These are phyloP conservation scores for Achaetomiella virescens DNA, from an alignment of 495 filamentous ascomycete species.

Conservation along the genomic window DNA sequence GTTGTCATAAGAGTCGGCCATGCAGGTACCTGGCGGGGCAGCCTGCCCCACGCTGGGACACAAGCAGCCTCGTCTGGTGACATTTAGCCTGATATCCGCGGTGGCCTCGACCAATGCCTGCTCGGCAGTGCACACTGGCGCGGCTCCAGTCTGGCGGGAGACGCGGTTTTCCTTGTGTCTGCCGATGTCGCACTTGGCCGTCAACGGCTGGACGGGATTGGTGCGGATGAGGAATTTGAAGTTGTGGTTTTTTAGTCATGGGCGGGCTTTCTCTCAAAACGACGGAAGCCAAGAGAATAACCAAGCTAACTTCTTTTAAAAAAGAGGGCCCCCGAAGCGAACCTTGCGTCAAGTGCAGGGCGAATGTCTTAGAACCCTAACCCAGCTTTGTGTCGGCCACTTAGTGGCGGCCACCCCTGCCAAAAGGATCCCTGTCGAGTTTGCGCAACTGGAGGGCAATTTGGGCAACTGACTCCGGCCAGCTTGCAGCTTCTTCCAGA, in stretches of 20 bases:
- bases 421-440: too few relatives aligned
- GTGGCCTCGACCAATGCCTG: slow-evolving; percentile 19
- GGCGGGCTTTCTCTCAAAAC: background rate
- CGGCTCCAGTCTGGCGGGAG: background rate
- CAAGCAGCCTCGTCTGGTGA: slow-evolving; percentile 20
- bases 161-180: background rate
- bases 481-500: too few relatives aligned
- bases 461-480: too few relatives aligned
- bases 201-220: background rate
- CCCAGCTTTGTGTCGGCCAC: too few relatives aligned
- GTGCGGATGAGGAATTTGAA: background rate
- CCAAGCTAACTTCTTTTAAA: too few relatives aligned
- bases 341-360: too few relatives aligned
- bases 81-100: slow-evolving; percentile 23
- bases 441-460: too few relatives aligned
- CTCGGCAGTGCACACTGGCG: background rate
- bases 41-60: slow-evolving; percentile 6
- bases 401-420: too few relatives aligned
- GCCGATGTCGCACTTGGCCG: background rate
- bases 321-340: too few relatives aligned
- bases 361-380: too few relatives aligned
- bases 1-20: slow-evolving; percentile 9
- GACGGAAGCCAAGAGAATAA: too few relatives aligned
- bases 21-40: slow-evolving; percentile 7
- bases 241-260: background rate